These are phyloP conservation scores for Phytomonas francai DNA, from an alignment of 208 protist species.

Conservation along the genomic window DNA sequence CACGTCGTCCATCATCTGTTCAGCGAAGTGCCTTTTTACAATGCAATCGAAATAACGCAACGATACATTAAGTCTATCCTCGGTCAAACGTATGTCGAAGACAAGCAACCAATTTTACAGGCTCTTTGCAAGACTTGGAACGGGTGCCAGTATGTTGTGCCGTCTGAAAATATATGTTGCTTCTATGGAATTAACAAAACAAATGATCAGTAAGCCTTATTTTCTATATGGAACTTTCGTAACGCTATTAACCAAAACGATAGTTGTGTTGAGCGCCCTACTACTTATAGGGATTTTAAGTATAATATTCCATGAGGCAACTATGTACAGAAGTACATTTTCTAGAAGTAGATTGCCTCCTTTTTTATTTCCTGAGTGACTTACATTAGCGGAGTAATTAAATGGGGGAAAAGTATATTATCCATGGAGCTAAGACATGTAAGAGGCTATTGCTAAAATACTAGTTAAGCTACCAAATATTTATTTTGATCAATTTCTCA, in stretches of 20 bases:
- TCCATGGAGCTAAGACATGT: background rate
- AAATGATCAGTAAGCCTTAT: conserved; percentile 5
- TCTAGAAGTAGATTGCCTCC: background rate
- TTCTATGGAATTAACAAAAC: conserved; percentile 30
- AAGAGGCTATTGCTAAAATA: background rate
- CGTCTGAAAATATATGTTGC: conserved; percentile 59
- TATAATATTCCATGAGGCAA: background rate
- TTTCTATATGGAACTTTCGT: background rate
- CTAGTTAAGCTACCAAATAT: no score
- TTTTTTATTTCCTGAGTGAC: background rate
- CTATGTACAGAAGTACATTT: background rate
- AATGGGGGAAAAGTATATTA: background rate
- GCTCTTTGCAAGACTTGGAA: conserved; percentile 39
- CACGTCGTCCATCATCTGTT: conserved; percentile 94
- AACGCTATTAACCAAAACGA: background rate
- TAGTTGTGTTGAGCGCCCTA: background rate
- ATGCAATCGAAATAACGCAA: conserved; percentile 82
- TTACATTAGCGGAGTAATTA: background rate
- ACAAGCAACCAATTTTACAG: conserved; percentile 34
- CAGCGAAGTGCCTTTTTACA: conserved; percentile 91
- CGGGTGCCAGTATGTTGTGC: conserved; percentile 75
- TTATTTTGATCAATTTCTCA: no score
- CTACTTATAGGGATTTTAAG: background rate
- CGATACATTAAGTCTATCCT: conserved; percentile 67
- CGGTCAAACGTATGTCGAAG: conserved; percentile 59